A percentile compares a stretch with the other conserved stretches of the same genome.
phyloP scores from a whole-genome alignment of 148 eudicot genomes.

The Rhododendron kiyosumense region DNA sequence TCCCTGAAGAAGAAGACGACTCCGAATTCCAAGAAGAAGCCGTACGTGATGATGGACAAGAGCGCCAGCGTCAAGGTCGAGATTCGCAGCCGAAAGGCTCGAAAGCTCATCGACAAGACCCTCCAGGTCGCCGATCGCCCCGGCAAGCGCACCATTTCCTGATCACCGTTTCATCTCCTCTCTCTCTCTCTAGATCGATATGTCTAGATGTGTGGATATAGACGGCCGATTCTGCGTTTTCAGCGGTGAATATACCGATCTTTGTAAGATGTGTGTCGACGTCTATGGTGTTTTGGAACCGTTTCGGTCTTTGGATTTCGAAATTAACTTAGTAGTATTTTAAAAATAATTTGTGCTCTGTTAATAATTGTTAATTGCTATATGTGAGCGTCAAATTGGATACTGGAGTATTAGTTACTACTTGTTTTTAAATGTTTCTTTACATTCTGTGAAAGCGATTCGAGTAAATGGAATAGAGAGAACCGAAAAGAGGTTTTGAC shows the following conservation, averaged over 20 bases:
- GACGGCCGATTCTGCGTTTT: constrained; percentile 22
- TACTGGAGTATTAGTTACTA: no score
- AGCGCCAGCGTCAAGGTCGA: constrained; percentile 82
- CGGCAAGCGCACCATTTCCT: constrained; percentile 43
- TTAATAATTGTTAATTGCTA: neutral
- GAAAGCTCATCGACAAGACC: constrained; percentile 70
- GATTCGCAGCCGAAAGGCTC: constrained; percentile 76
- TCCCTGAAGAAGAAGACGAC: constrained; percentile 43
- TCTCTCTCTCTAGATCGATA: neutral
- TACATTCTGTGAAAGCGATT: no score
- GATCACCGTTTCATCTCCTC: neutral
- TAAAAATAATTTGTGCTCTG: neutral
- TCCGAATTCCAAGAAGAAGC: constrained; percentile 35
- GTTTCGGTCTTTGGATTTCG: constrained; percentile 11
- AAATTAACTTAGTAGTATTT: no score
- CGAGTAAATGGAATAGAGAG: no score
- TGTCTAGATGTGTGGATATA: neutral
- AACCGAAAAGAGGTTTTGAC: no score
- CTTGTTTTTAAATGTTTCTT: no score
- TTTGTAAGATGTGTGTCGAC: neutral
- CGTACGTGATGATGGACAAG: constrained; percentile 79
- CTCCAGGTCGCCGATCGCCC: constrained; percentile 73
- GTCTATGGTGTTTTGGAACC: constrained; percentile 3
- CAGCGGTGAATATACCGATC: neutral
- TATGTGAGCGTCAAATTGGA: no score